Percentiles rank a stretch among this genome's conserved stretches.
Evolutionary conservation across 345 rosid species (phyloP).

Genomic region (Fremontodendron californicum): DNA sequence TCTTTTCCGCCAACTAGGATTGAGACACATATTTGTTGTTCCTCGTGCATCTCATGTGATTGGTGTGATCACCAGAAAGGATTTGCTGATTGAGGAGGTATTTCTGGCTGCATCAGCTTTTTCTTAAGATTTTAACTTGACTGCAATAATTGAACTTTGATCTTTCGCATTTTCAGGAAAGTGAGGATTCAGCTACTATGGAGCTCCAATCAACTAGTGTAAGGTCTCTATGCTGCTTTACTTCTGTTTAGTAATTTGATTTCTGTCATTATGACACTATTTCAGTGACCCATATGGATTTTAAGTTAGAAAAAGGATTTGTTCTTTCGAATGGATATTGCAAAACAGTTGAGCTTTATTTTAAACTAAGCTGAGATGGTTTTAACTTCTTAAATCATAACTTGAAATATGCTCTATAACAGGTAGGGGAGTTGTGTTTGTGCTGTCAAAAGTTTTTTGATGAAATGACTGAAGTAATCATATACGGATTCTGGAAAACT

Average conservation of each 20-base stretch:
- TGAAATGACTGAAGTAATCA: background rate
- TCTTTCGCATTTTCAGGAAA: conserved; percentile 47
- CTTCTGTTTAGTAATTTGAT: conserved; percentile 17
- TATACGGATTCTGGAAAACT: background rate
- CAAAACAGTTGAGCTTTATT: no score
- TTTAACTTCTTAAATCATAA: background rate
- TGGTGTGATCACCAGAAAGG: conserved; percentile 91
- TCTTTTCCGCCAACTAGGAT: conserved; percentile 94
- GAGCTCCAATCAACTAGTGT: conserved; percentile 99
- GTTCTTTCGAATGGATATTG: background rate
- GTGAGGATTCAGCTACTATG: conserved; percentile 49
- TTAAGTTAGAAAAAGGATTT: background rate
- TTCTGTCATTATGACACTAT: background rate
- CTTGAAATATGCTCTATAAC: background rate
- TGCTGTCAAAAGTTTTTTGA: background rate
- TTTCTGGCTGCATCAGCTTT: conserved; percentile 4
- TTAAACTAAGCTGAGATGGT: background rate
- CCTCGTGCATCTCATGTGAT: conserved; percentile 89
- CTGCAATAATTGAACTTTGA: background rate
- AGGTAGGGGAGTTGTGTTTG: background rate
- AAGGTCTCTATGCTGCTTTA: conserved; percentile 79
- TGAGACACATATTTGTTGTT: conserved; percentile 89
- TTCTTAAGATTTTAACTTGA: background rate
- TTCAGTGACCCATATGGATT: background rate
- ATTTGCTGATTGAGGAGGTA: conserved; percentile 96